These are phyloP conservation scores for Crassisporium funariophilum DNA, from an alignment of 768 basidiomycete species.

Conservation along the genomic window DNA sequence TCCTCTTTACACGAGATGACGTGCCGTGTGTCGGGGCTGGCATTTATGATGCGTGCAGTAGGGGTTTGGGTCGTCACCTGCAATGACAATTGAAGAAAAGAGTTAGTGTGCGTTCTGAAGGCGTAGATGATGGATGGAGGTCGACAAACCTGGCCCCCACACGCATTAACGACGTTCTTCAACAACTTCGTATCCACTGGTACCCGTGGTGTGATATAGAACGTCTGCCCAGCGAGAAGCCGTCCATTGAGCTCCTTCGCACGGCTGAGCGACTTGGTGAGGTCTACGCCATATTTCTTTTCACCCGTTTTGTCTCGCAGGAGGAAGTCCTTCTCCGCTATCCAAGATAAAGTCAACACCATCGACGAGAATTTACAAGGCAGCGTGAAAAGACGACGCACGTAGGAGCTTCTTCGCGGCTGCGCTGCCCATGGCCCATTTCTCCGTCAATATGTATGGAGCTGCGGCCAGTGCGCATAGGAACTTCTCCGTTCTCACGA, in stretches of 20 bases:
- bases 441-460: constrained; percentile 61
- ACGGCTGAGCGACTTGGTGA: constrained; percentile 59
- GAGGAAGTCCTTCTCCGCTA: constrained; percentile 66
- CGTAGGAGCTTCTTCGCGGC: constrained; percentile 61
- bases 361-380: constrained; percentile 1
- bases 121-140: not conserved
- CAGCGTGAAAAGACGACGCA: constrained; percentile 36
- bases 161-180: constrained; percentile 66
- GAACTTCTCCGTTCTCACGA: constrained; percentile 89
- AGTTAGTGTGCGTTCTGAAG: too few species aligned
- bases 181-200: constrained; percentile 59
- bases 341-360: not conserved
- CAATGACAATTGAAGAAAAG: not conserved
- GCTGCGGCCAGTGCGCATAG: constrained; percentile 70
- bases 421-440: constrained; percentile 70
- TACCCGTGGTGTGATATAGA: constrained; percentile 76
- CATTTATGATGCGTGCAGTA: constrained; percentile 55
- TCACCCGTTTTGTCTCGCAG: constrained; percentile 67
- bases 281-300: constrained; percentile 63
- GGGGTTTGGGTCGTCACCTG: constrained; percentile 51
- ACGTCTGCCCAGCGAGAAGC: constrained; percentile 64
- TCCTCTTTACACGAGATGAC: constrained; percentile 73
- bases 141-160: constrained; percentile 67
- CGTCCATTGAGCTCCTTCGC: constrained; percentile 55
- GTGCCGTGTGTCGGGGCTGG: constrained; percentile 48